A percentile compares a stretch with the other conserved stretches of the same genome.
phyloP scores from a whole-genome alignment of 495 filamentous ascomycete genomes.

The Hypoxylon lenormandii region DNA sequence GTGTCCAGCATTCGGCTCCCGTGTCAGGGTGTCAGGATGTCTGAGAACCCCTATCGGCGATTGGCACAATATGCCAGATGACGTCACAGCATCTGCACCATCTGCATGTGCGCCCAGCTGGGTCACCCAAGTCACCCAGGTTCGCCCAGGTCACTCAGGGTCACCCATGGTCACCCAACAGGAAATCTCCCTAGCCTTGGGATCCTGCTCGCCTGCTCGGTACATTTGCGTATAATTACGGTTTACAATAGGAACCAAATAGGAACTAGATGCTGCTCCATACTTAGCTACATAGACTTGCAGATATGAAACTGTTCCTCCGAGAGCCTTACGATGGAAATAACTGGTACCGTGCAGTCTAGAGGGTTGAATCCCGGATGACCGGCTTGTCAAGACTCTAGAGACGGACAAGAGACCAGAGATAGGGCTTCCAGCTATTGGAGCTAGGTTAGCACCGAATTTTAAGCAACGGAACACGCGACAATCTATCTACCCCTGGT shows the following conservation, averaged over 20 bases:
- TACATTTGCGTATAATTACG: constrained; percentile 26
- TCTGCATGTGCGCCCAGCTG: constrained; percentile 48
- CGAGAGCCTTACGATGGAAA: background rate
- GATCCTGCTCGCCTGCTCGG: constrained; percentile 28
- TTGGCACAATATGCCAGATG: constrained; percentile 32
- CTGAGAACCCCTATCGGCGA: constrained; percentile 26
- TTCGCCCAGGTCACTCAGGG: constrained; percentile 40
- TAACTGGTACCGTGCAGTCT: constrained; percentile 4
- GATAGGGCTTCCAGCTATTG: constrained; percentile 31
- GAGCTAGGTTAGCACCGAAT: constrained; percentile 27
- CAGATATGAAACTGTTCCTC: constrained; percentile 11
- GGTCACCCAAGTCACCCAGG: constrained; percentile 30
- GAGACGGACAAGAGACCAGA: constrained; percentile 21
- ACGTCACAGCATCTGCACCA: constrained; percentile 46
- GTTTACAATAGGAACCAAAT: constrained; percentile 19
- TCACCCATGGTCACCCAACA: constrained; percentile 14
- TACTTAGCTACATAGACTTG: constrained; percentile 1
- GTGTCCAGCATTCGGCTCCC: constrained; percentile 5
- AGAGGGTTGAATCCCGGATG: constrained; percentile 22
- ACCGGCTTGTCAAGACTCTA: constrained; percentile 35
- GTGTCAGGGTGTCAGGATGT: too few relatives aligned
- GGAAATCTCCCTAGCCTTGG: constrained; percentile 28
- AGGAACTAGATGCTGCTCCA: constrained; percentile 19
- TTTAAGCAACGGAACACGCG: constrained; percentile 38
- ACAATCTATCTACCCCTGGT: constrained; percentile 20